Conservation (phyloP, 805 yeast genomes). For the Lipomyces spencermartinsiae region DNA sequence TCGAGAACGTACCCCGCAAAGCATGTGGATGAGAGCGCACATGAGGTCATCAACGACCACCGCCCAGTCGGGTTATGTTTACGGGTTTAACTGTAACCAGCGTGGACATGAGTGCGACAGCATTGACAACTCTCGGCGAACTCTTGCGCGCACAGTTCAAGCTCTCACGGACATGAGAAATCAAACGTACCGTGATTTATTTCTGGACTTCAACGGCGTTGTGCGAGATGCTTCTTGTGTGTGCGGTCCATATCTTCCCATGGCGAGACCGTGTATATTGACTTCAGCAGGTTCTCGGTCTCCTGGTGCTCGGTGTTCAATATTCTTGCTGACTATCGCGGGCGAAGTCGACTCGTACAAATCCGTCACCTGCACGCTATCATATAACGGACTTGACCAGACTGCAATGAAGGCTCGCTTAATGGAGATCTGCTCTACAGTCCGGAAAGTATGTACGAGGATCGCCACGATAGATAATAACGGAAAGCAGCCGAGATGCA, state of each 20-base stretch:
- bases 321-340: conserved; percentile 50
- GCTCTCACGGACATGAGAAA: no score
- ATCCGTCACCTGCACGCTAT: conserved; percentile 61
- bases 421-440: conserved; percentile 54
- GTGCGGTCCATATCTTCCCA: no score
- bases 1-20: conserved; percentile 43
- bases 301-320: conserved; percentile 80
- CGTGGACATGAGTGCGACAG: conserved; percentile 55
- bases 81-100: conserved; percentile 53
- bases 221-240: conserved; percentile 71
- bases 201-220: conserved; percentile 57
- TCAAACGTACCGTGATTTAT: conserved; percentile 39
- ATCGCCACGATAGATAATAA: conserved; percentile 42
- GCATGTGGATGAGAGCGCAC: conserved; percentile 35
- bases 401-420: conserved; percentile 63
- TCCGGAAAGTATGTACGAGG: conserved; percentile 12
- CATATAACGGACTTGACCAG: conserved; percentile 68
- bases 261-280: no score
- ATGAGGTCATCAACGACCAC: conserved; percentile 48
- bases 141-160: conserved; percentile 45
- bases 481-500: conserved; percentile 64
- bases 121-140: conserved; percentile 54
- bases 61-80: conserved; percentile 49
- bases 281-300: conserved; percentile 72
- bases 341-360: conserved; percentile 58